Base-by-base conservation (phyloP, 1,139 yeast species). In the Zhuliangozyma parablackwelliae region DNA sequence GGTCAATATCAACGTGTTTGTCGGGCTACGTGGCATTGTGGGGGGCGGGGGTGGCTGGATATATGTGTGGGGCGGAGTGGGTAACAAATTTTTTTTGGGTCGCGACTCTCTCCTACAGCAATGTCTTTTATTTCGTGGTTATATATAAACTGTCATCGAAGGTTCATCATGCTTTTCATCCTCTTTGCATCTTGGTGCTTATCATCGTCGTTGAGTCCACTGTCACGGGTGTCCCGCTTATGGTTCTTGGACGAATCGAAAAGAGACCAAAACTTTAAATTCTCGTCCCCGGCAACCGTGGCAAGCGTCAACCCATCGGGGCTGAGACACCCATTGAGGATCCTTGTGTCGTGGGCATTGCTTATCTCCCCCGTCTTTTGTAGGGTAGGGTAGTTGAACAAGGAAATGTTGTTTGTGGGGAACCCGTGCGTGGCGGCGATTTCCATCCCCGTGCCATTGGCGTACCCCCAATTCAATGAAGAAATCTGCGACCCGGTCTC, bases 211-310 rank as follows among this genome's bases (percentile, higher is more conserved):
- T 54, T 48, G 20, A 21, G 25, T 9, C 37, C 33, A 10, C 43
- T 47, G 32, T 36, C 40, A 31, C 30, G 25, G 28, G n/a, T n/a
- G 2, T 50, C 54, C 30, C 56, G 48, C 34, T 54, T 49, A 20
- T 57, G 56, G 37, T 61, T 56, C 40, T 72, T 72, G 46, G 63
- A 62, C 39, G 65, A 51, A 50, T 90, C 97, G 61, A 89, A 92
- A 24, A 94, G 72, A 49, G 87, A 83, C 94, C 96, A 94, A 64
- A 94, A 92, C 65, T 92, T 92, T 53, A 94, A 73, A 60, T 90
- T 92, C 59, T 94, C 99, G 61, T 94, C 98, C 6, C 96, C 95
- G 2, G 97, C 95, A 36, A 92, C 89, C 0, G 98, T 92, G 1
- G 97, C 98, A 41, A 90, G 64, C 0, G 95, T 87, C 38, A 86